Conservation (phyloP, 164 flowering plant genomes). For the Vitis rotundifolia region DNA sequence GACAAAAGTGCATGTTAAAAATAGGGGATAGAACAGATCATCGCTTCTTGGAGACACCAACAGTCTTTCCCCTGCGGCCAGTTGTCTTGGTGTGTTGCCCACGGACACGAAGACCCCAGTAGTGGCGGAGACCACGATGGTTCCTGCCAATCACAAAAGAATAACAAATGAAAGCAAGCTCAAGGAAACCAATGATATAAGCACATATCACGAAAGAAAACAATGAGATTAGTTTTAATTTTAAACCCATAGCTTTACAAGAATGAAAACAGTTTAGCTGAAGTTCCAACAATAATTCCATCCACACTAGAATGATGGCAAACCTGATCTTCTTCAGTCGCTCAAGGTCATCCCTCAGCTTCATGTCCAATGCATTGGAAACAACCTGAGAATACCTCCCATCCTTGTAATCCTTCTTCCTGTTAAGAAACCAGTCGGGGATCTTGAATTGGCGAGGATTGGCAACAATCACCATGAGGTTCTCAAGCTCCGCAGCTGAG, state of each 20-base stretch:
- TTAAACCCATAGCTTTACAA: too few relatives aligned
- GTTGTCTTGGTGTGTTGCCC: slow-evolving; percentile 48
- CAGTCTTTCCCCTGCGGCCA: slow-evolving; percentile 47
- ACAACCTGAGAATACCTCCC: slow-evolving; percentile 59
- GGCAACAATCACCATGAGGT: slow-evolving; percentile 54
- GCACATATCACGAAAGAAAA: too few relatives aligned
- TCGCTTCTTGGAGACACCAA: slow-evolving; percentile 47
- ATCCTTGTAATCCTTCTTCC: slow-evolving; percentile 66
- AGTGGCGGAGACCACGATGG: slow-evolving; percentile 48
- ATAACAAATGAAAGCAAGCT: too few relatives aligned
- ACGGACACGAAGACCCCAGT: slow-evolving; percentile 46
- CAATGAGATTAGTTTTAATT: too few relatives aligned
- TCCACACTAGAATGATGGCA: too few relatives aligned
- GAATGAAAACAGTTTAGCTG: too few relatives aligned
- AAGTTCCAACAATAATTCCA: too few relatives aligned
- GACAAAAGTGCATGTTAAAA: too few relatives aligned
- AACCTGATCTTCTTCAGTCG: slow-evolving; percentile 64
- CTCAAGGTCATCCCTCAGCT: slow-evolving; percentile 61
- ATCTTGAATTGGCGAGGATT: slow-evolving; percentile 62
- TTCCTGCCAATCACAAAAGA: slow-evolving; percentile 29
- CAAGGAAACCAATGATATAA: not conserved
- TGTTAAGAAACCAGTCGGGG: slow-evolving; percentile 65
- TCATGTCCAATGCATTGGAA: slow-evolving; percentile 63
- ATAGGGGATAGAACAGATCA: too few relatives aligned
- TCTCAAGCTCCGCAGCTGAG: slow-evolving; percentile 54